Evolutionary conservation across 1,284 basidiomycete genomes (phyloP).

Genomic region (Rhodotorula mucilaginosa): DNA sequence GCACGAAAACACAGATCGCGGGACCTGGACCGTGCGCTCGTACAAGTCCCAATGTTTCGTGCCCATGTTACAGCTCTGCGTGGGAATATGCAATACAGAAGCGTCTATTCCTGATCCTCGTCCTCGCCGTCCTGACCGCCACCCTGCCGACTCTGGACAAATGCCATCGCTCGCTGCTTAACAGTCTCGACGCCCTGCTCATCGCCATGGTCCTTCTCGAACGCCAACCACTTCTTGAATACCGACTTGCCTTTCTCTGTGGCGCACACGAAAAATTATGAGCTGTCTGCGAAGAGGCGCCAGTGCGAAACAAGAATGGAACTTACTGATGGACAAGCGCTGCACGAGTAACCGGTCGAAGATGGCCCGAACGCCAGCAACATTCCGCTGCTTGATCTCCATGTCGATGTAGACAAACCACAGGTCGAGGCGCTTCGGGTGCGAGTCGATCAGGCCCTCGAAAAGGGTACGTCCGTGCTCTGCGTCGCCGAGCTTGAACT

Average conservation of each 20-base stretch:
- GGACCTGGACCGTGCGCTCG: too few relatives aligned
- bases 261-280: conserved; percentile 1
- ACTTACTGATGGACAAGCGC: conserved; percentile 93
- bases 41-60: too few relatives aligned
- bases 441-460: conserved; percentile 90
- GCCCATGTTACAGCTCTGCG: too few relatives aligned
- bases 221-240: conserved; percentile 95
- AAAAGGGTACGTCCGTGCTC: conserved; percentile 95
- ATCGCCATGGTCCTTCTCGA: conserved; percentile 84
- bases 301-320: conserved; percentile 43
- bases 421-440: conserved; percentile 89
- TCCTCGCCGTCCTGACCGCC: conserved; percentile 10
- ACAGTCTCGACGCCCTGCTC: conserved; percentile 76
- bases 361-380: conserved; percentile 73
- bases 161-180: conserved; percentile 56
- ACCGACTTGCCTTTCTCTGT: conserved; percentile 62
- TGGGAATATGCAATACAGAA: too few relatives aligned
- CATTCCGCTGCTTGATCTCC: conserved; percentile 74
- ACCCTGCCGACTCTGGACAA: conserved; percentile 26
- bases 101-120: conserved; percentile 3
- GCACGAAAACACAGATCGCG: too few relatives aligned
- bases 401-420: conserved; percentile 98
- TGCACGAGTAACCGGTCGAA: conserved; percentile 77
- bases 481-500: conserved; percentile 89
- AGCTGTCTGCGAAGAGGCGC: neutral